Evolutionary conservation across 192 early-diverging fungal species (phyloP).

Genomic region (Mortierella alpina): DNA sequence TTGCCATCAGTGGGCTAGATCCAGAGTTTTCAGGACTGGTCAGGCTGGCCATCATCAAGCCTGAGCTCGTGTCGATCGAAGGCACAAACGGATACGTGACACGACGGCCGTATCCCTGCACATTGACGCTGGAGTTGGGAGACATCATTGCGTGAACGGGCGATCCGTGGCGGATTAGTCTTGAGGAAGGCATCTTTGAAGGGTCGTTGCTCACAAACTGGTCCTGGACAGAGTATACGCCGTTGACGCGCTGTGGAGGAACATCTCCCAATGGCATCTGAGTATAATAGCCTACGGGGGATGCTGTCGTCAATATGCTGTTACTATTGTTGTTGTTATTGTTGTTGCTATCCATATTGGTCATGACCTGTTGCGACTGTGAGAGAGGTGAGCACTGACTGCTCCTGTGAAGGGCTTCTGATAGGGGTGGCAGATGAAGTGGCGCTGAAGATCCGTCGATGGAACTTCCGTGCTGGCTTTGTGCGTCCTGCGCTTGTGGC

Average conservation of each 20-base stretch:
- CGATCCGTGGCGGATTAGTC: slow-evolving; percentile 12
- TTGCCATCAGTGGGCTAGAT: slow-evolving; percentile 42
- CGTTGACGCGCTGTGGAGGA: not conserved
- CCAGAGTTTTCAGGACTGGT: slow-evolving; percentile 45
- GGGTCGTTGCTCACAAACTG: not conserved
- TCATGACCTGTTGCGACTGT: not conserved
- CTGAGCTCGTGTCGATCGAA: slow-evolving; percentile 44
- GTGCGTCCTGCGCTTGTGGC: not conserved
- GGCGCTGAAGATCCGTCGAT: not conserved
- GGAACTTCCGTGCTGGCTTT: not conserved
- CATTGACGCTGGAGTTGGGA: not conserved
- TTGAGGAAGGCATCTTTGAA: not conserved
- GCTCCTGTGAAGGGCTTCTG: slow-evolving; percentile 16
- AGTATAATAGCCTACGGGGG: not conserved
- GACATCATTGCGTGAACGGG: slow-evolving; percentile 14
- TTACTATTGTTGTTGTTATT: not conserved
- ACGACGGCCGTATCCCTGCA: slow-evolving; percentile 25
- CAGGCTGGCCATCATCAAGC: slow-evolving; percentile 30
- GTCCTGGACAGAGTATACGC: not conserved
- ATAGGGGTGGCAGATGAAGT: slow-evolving; percentile 13
- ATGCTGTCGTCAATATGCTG: not conserved
- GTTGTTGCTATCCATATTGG: not conserved
- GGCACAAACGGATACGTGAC: slow-evolving; percentile 52
- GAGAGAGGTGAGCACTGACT: slow-evolving; percentile 1
- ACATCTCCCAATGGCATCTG: not conserved